These are phyloP conservation scores for Citrus trifoliata DNA, from an alignment of 345 rosid species.

Conservation along the genomic window DNA sequence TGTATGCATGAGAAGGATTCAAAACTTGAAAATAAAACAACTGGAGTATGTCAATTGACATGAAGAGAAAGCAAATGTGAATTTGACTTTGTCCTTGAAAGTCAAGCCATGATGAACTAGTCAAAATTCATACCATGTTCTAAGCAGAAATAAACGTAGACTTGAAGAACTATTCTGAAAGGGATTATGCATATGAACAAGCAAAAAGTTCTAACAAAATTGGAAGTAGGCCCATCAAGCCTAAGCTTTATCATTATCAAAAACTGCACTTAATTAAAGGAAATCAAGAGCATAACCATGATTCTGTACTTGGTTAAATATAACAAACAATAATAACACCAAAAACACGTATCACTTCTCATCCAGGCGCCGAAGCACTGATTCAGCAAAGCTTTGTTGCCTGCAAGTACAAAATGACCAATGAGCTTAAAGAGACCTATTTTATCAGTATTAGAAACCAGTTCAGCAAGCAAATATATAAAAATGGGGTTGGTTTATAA, in stretches of 20 bases:
- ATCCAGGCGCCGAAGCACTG: conserved; percentile 68
- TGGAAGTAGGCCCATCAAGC: not conserved
- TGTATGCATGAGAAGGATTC: too few species aligned
- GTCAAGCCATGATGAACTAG: not conserved
- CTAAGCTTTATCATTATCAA: not conserved
- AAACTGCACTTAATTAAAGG: not conserved
- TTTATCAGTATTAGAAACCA: conserved; percentile 3
- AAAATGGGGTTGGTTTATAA: not conserved
- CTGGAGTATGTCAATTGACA: too few species aligned
- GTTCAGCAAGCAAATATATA: not conserved
- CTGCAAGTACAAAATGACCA: conserved; percentile 38
- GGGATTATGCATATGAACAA: not conserved
- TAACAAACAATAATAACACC: not conserved
- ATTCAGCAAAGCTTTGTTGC: conserved; percentile 91
- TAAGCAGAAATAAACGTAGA: not conserved
- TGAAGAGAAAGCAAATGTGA: too few species aligned
- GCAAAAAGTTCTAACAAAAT: conserved; percentile 1
- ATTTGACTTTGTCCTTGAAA: not conserved
- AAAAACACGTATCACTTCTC: conserved; percentile 46
- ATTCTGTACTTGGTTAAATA: conserved; percentile 6
- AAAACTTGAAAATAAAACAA: too few species aligned
- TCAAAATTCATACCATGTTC: too few species aligned
- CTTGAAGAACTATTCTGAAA: not conserved
- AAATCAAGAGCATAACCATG: not conserved
- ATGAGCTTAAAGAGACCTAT: not conserved